Conservation (phyloP, 2,329 filamentous ascomycete species). For the Bipolaris gigantea region DNA sequence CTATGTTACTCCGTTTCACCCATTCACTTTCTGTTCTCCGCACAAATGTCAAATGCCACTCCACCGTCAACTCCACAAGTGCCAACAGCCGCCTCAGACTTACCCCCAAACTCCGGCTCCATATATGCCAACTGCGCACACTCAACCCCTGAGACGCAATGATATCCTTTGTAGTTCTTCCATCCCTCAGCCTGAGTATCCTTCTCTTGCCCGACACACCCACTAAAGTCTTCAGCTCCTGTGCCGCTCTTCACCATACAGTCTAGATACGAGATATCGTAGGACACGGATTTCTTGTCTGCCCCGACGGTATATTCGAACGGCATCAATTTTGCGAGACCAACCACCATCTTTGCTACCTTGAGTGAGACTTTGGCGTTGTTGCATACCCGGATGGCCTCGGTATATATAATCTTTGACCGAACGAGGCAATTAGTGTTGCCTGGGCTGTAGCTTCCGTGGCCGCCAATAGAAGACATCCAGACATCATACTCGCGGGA, state of each 20-base stretch:
- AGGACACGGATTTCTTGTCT: constrained; percentile 9
- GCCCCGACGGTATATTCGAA: constrained; percentile 21
- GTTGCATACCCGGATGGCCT: constrained; percentile 9
- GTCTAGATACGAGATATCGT: constrained; percentile 21
- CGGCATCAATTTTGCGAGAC: constrained; percentile 13
- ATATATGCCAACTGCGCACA: constrained; percentile 18
- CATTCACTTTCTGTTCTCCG: constrained; percentile 3
- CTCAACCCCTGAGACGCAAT: constrained; percentile 9
- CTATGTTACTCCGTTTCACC: too few species aligned
- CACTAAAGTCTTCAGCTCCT: constrained; percentile 6
- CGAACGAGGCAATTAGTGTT: constrained; percentile 1
- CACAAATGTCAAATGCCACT: constrained; percentile 21
- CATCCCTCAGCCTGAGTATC: constrained; percentile 19
- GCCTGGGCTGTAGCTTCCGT: neutral
- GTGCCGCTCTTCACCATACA: constrained; percentile 15
- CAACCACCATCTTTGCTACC: constrained; percentile 7
- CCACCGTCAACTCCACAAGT: constrained; percentile 9
- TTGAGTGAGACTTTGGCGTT: constrained; percentile 17
- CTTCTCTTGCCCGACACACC: constrained; percentile 16
- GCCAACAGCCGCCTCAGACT: constrained; percentile 16
- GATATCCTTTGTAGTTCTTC: constrained; percentile 1
- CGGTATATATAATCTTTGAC: constrained; percentile 11
- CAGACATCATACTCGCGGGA: constrained; percentile 23
- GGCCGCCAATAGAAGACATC: constrained; percentile 16
- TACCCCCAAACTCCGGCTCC: constrained; percentile 13